Base-by-base conservation (phyloP, 2,329 filamentous ascomycete genomes). In the Fonsecaea pugnacius region DNA sequence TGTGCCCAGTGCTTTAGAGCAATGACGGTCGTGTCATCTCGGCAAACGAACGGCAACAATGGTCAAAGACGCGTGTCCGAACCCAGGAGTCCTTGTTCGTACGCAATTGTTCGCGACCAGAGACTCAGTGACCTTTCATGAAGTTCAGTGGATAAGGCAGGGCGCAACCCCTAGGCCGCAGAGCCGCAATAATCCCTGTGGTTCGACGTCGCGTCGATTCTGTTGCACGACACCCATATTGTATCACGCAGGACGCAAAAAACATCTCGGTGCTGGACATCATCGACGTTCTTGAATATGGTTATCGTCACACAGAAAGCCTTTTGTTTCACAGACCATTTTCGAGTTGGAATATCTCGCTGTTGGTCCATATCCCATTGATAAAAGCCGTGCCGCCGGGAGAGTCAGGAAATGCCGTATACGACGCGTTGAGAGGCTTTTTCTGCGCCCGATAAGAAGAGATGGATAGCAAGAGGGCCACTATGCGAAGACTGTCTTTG, bases 111-210 rank as follows among this genome's bases (percentile, higher is more conserved):
- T 46, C 7, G 24, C 30, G 27, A 27, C 24, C 46, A 24, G 40
- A 4, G 35, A 18, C 46, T 59, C 27, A 12, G 16, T 14, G 14
- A 46, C 38, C 16, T n/a, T 24, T 40, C 7, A 46, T 24, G 46
- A 59, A 18, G 21, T 21, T 21, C 33, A 10, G 18, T 56, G 53
- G n/a, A 32, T 9, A 27, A 21, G 24, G 30, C 5, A 30, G 40
- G 5, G 2, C 18, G 43, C 57, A 7, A 43, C n/a, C 24, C 12
- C 16, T 32, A 16, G 30, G 36, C 18, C 32, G 36, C 43, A 59
- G 57, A 59, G 57, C 57, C 57, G 57, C 57, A 36, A 16, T 4
- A 38, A 36, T n/a, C 43, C 46, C 38, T 32, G 18, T 30, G 43
- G 57, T 59, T 38, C 46, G 46, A 36, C 43, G 57, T 59, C 57